A percentile compares a stretch with the other conserved stretches of the same genome.
phyloP scores from a whole-genome alignment of 2,329 filamentous ascomycete species.

The Hymenoscyphus infarciens region DNA sequence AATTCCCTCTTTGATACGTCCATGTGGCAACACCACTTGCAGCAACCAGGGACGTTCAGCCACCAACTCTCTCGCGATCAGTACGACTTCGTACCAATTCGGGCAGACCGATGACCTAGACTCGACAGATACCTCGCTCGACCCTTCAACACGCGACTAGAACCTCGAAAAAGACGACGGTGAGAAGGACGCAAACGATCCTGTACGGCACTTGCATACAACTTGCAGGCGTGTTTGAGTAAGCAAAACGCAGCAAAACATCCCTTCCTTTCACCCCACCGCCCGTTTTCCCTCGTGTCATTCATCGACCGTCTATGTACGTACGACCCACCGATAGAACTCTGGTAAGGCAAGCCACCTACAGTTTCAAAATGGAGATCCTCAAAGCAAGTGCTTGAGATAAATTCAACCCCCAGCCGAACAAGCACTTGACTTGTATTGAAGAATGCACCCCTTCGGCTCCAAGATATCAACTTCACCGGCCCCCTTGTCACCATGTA shows the following conservation, averaged over 20 bases:
- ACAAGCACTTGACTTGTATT: conserved; percentile 2
- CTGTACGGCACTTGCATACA: background rate
- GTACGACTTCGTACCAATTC: background rate
- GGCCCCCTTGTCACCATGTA: background rate
- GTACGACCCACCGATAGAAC: no score
- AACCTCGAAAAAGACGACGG: background rate
- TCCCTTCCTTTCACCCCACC: background rate
- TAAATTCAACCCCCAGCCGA: background rate
- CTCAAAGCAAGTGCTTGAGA: background rate
- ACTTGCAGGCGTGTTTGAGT: background rate
- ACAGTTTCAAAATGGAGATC: background rate
- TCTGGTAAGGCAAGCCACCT: no score
- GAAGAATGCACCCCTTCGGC: background rate
- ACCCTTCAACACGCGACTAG: background rate
- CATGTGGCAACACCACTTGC: background rate
- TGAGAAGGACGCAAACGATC: background rate
- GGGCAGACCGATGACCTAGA: conserved; percentile 3
- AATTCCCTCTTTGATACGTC: background rate
- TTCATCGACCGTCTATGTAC: no score
- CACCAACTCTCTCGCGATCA: background rate
- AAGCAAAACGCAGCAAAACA: background rate
- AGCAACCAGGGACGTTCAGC: conserved; percentile 1
- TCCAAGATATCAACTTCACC: background rate
- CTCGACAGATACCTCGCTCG: background rate
- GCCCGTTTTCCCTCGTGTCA: background rate